Evolutionary conservation across 2,329 filamentous ascomycete species (phyloP).

Genomic region (Sporothrix sp.): DNA sequence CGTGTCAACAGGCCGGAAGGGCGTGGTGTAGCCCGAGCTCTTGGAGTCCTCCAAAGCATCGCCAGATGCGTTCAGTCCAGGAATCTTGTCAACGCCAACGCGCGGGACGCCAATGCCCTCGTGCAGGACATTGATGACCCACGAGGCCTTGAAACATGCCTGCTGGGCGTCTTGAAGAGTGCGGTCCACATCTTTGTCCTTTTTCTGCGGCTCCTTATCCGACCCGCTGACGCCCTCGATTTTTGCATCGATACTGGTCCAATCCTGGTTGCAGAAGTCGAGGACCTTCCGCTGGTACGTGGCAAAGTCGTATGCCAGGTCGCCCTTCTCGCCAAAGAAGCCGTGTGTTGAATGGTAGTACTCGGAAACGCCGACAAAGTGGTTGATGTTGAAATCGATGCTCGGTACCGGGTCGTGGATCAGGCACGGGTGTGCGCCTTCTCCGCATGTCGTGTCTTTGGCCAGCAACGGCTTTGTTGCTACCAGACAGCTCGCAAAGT

Average conservation of each 20-base stretch:
- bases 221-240: constrained; percentile 50
- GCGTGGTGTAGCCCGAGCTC: constrained; percentile 65
- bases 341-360: constrained; percentile 99
- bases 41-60: constrained; percentile 58
- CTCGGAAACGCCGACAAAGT: constrained; percentile 94
- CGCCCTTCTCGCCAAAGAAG: constrained; percentile 70
- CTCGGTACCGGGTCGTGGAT: constrained; percentile 88
- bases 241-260: constrained; percentile 64
- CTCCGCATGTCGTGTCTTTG: constrained; percentile 69
- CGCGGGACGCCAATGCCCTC: constrained; percentile 91
- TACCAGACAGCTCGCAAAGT: constrained; percentile 74
- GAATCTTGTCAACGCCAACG: constrained; percentile 61
- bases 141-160: constrained; percentile 95
- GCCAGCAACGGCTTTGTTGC: constrained; percentile 78
- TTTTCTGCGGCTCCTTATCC: constrained; percentile 52
- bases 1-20: constrained; percentile 89
- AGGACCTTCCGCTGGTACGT: constrained; percentile 80
- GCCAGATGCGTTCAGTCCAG: constrained; percentile 61
- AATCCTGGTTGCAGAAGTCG: constrained; percentile 76
- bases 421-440: constrained; percentile 68
- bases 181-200: constrained; percentile 44
- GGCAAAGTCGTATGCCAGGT: constrained; percentile 79
- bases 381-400: constrained; percentile 95
- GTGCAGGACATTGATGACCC: constrained; percentile 94
- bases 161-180: constrained; percentile 72